Evolutionary conservation across 73 alveolate genomes (phyloP).

Genomic region (Durusdinium trenchii): DNA sequence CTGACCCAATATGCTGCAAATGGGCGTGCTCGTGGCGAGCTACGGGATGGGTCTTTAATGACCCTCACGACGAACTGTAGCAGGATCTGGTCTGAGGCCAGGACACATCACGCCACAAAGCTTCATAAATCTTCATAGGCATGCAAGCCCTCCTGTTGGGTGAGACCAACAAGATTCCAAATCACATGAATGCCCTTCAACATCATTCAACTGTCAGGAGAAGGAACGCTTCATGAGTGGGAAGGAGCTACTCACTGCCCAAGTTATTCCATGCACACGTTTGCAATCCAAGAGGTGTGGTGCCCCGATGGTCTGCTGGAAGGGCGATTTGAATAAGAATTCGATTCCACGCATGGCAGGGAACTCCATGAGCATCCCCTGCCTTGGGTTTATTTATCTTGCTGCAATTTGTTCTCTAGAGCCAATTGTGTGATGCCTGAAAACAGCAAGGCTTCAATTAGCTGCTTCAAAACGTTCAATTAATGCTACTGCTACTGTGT

Average conservation of each 20-base stretch:
- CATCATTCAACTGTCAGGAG: background rate
- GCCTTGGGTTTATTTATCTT: background rate
- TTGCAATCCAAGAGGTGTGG: background rate
- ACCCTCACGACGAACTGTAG: constrained; percentile 12
- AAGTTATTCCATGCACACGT: background rate
- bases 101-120: no score
- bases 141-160: background rate
- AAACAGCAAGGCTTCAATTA: no score
- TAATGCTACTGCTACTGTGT: no score
- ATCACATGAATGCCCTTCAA: background rate
- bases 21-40: background rate
- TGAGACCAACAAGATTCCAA: background rate
- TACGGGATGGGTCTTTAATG: background rate
- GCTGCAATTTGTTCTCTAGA: background rate
- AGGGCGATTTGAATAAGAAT: background rate
- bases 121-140: background rate
- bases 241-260: background rate
- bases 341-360: background rate
- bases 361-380: constrained; percentile 5
- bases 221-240: background rate
- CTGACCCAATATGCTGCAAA: background rate
- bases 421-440: no score
- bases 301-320: background rate
- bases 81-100: background rate
- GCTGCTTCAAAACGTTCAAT: no score